These are phyloP conservation scores for Mimosa bimucronata DNA, from an alignment of 306 rosid species.

Conservation along the genomic window DNA sequence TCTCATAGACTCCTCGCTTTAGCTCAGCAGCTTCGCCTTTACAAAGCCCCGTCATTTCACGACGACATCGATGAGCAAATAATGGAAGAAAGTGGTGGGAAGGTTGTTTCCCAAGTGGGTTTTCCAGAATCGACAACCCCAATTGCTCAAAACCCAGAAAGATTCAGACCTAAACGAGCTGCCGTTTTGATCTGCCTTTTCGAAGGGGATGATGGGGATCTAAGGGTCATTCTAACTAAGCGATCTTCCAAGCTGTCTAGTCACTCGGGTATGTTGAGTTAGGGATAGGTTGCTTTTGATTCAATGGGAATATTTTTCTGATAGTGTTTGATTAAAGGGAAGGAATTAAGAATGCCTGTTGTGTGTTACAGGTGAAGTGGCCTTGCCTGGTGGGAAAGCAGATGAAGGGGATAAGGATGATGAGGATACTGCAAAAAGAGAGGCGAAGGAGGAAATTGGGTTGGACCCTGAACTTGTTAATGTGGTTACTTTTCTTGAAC, in stretches of 20 bases:
- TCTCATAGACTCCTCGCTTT: conserved; percentile 59
- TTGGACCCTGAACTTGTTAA: conserved; percentile 82
- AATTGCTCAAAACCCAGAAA: conserved; percentile 50
- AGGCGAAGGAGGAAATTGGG: conserved; percentile 92
- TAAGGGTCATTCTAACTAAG: conserved; percentile 85
- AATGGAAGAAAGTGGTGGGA: conserved; percentile 60
- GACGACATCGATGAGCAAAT: conserved; percentile 64
- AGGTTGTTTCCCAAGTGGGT: conserved; percentile 86
- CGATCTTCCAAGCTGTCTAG: conserved; percentile 74
- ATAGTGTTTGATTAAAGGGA: conserved; percentile 42
- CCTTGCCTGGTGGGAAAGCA: conserved; percentile 95
- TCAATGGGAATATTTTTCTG: conserved; percentile 4
- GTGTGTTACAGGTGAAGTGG: conserved; percentile 75
- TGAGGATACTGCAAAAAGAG: conserved; percentile 86
- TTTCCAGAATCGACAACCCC: conserved; percentile 76
- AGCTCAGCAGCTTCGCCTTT: conserved; percentile 84
- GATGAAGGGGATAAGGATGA: conserved; percentile 94
- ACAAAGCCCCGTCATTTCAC: conserved; percentile 64
- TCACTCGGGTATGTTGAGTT: conserved; percentile 75
- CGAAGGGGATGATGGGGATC: conserved; percentile 83
- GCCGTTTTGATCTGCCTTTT: conserved; percentile 93
- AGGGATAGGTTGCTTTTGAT: not conserved
- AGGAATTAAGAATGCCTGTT: conserved; percentile 1
- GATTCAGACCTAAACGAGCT: conserved; percentile 71
- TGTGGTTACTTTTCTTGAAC: conserved; percentile 84